phyloP scores from a whole-genome alignment of 2,329 filamentous ascomycete species.

The Epichloe brachyelytri region DNA sequence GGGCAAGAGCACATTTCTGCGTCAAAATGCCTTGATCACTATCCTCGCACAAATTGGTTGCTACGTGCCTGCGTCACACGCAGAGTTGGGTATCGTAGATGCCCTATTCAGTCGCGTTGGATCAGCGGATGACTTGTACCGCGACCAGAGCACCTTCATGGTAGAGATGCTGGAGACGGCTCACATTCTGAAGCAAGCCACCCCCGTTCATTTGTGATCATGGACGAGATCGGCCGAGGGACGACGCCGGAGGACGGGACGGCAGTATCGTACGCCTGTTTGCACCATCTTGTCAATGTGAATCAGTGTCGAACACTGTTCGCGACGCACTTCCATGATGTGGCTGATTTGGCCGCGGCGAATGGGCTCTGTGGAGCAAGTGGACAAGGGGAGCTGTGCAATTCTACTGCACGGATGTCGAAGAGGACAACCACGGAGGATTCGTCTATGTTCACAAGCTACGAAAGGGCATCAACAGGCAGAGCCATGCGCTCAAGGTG shows the following conservation, averaged over 20 bases:
- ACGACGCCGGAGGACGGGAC: constrained; percentile 88
- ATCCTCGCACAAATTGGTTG: constrained; percentile 87
- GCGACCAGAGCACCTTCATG: constrained; percentile 97
- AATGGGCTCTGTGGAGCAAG: constrained; percentile 28
- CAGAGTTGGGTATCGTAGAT: constrained; percentile 83
- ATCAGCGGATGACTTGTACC: constrained; percentile 88
- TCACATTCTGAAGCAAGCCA: constrained; percentile 75
- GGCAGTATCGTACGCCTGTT: constrained; percentile 77
- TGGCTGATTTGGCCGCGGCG: constrained; percentile 62
- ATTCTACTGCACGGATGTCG: constrained; percentile 80
- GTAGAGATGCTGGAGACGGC: constrained; percentile 98
- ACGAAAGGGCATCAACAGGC: constrained; percentile 66
- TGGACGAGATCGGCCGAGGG: constrained; percentile 94
- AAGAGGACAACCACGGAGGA: constrained; percentile 54
- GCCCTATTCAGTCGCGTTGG: constrained; percentile 89
- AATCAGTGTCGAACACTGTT: constrained; percentile 77
- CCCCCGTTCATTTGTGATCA: constrained; percentile 81
- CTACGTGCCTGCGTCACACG: constrained; percentile 81
- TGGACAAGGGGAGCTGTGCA: constrained; percentile 36
- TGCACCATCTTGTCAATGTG: constrained; percentile 68
- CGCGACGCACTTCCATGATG: constrained; percentile 83
- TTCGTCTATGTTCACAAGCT: constrained; percentile 84
- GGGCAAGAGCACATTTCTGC: constrained; percentile 89
- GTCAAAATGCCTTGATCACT: constrained; percentile 89
- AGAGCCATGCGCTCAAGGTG: constrained; percentile 92